These are phyloP conservation scores for Collybiopsis confluens DNA, from an alignment of 768 basidiomycete genomes.

Conservation along the genomic window DNA sequence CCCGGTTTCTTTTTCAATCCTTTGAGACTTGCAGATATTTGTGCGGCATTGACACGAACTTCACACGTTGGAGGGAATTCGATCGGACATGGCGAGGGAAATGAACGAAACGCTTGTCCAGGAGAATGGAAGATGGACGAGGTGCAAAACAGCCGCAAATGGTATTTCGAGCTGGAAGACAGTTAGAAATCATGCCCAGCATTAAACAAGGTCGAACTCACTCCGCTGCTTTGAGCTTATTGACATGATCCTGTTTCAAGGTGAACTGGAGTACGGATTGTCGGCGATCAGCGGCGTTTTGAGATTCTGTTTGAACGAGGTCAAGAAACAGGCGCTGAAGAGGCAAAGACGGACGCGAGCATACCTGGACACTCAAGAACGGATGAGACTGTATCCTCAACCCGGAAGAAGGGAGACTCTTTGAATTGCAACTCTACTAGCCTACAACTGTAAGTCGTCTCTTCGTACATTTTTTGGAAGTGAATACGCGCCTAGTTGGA, in stretches of 20 bases:
- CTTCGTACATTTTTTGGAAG: too few species aligned
- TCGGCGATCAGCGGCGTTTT: slow-evolving; percentile 73
- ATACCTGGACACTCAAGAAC: slow-evolving; percentile 78
- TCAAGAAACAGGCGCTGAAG: slow-evolving; percentile 3
- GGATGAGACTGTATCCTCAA: slow-evolving; percentile 61
- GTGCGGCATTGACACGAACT: slow-evolving; percentile 75
- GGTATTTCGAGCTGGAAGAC: slow-evolving; percentile 55
- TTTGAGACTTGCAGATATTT: slow-evolving; percentile 73
- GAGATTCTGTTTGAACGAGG: slow-evolving; percentile 52
- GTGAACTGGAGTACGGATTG: slow-evolving; percentile 57
- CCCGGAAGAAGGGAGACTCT: slow-evolving; percentile 70
- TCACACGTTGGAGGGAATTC: slow-evolving; percentile 93
- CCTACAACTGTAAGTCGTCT: too few species aligned
- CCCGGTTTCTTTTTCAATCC: slow-evolving; percentile 95
- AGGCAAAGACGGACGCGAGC: slow-evolving; percentile 9
- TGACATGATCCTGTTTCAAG: slow-evolving; percentile 60
- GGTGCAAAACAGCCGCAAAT: slow-evolving; percentile 86
- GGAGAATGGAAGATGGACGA: slow-evolving; percentile 69
- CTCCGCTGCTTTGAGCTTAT: slow-evolving; percentile 56
- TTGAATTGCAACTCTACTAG: slow-evolving; percentile 75
- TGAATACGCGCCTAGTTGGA: slow-evolving; percentile 24
- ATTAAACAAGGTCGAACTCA: slow-evolving; percentile 27
- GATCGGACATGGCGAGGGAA: slow-evolving; percentile 59
- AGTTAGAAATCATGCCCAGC: slow-evolving; percentile 8
- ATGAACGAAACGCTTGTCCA: slow-evolving; percentile 48